Evolutionary conservation across 345 rosid genomes (phyloP).

Genomic region (Chamaenerion angustifolium): DNA sequence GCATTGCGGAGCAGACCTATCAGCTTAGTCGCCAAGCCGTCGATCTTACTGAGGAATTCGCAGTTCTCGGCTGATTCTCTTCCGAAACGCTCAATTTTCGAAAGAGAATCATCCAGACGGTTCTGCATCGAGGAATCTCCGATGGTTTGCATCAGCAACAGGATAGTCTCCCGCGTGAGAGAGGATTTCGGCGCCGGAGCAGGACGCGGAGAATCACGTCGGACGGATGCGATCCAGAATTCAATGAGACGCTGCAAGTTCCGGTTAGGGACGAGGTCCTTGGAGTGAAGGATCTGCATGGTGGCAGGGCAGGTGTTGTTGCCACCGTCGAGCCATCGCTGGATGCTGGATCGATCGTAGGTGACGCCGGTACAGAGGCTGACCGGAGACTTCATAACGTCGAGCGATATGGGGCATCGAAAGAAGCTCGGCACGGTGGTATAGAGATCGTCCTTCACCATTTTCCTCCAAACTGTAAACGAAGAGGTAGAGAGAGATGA

Average conservation of each 20-base stretch:
- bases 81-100: conserved; percentile 32
- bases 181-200: conserved; percentile 6
- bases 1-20: conserved; percentile 33
- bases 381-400: conserved; percentile 88
- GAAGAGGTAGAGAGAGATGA: conserved; percentile 2
- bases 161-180: not conserved
- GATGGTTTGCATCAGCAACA: conserved; percentile 12
- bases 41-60: conserved; percentile 29
- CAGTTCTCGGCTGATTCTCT: conserved; percentile 43
- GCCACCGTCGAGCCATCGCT: conserved; percentile 82
- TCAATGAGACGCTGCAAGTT: conserved; percentile 73
- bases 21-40: conserved; percentile 40
- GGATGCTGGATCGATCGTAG: conserved; percentile 82
- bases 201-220: conserved; percentile 10
- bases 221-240: conserved; percentile 42
- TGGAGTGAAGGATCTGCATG: conserved; percentile 74
- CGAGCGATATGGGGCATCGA: conserved; percentile 84
- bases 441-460: conserved; percentile 51
- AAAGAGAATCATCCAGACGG: conserved; percentile 12
- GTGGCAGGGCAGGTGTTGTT: conserved; percentile 96
- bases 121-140: conserved; percentile 6
- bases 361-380: conserved; percentile 93
- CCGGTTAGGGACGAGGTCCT: conserved; percentile 71
- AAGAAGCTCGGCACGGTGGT: conserved; percentile 69
- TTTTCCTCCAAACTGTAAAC: conserved; percentile 19